Percentiles rank a stretch among this genome's conserved stretches.
These are phyloP conservation scores for Pyrrhoderma lamaoense DNA, from an alignment of 1,284 basidiomycete species.

Conservation along the genomic window DNA sequence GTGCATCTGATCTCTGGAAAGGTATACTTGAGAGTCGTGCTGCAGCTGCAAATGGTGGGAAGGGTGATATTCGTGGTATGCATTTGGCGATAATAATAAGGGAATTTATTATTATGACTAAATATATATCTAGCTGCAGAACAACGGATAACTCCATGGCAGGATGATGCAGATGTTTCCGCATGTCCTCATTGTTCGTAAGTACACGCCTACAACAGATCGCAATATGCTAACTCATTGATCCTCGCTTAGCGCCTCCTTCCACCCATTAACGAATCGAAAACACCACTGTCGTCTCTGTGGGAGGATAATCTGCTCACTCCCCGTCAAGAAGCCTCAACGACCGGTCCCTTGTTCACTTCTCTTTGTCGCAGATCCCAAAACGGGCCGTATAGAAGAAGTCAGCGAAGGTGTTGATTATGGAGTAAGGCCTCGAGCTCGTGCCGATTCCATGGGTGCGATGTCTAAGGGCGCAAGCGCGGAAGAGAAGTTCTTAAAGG, in stretches of 20 bases:
- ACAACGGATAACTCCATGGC: slow-evolving; percentile 93
- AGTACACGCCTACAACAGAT: no score
- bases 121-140: slow-evolving; percentile 55
- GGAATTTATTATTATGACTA: slow-evolving; percentile 6
- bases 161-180: slow-evolving; percentile 70
- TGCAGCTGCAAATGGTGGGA: slow-evolving; percentile 30
- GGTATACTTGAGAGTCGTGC: slow-evolving; percentile 41
- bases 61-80: slow-evolving; percentile 54
- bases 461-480: slow-evolving; percentile 27
- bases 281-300: slow-evolving; percentile 97
- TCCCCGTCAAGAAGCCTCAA: slow-evolving; percentile 72
- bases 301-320: slow-evolving; percentile 86
- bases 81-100: slow-evolving; percentile 9
- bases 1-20: slow-evolving; percentile 56
- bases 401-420: slow-evolving; percentile 86
- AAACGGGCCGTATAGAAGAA: slow-evolving; percentile 72
- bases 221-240: not conserved
- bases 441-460: slow-evolving; percentile 23
- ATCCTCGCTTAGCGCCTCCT: slow-evolving; percentile 53
- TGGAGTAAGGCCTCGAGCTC: slow-evolving; percentile 50
- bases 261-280: slow-evolving; percentile 84
- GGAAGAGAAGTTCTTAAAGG: slow-evolving; percentile 77
- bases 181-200: slow-evolving; percentile 85
- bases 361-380: slow-evolving; percentile 73
- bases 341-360: slow-evolving; percentile 66